phyloP scores from a whole-genome alignment of 2,329 filamentous ascomycete genomes.

The Xylariaceae sp. region DNA sequence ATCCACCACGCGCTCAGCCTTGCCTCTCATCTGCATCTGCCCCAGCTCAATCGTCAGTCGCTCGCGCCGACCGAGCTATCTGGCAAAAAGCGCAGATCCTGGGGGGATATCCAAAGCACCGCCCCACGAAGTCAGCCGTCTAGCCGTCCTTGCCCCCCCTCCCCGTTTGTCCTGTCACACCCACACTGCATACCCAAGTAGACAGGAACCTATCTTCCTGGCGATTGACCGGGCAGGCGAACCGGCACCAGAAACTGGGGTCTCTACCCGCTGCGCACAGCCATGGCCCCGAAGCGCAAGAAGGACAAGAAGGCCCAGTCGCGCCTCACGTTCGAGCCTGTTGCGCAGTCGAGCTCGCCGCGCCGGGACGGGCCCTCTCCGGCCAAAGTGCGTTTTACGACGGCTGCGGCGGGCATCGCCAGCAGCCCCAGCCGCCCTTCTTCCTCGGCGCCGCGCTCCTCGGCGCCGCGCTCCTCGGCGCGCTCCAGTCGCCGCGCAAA shows the following conservation, averaged over 20 bases:
- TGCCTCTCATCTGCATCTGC: no score
- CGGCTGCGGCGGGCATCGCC: no score
- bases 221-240: no score
- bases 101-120: no score
- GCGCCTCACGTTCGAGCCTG: conserved; percentile 25
- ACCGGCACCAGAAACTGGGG: no score
- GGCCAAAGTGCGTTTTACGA: conserved; percentile 22
- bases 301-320: conserved; percentile 19
- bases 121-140: no score
- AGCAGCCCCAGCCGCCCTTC: conserved; percentile 8
- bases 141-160: conserved; percentile 4
- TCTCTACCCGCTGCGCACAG: background rate
- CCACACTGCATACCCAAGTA: no score
- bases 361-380: conserved; percentile 13
- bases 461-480: conserved; percentile 1
- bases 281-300: conserved; percentile 3
- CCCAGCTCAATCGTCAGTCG: no score
- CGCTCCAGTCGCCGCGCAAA: conserved; percentile 4
- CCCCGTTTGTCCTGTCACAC: conserved; percentile 5
- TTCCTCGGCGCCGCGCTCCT: conserved; percentile 3
- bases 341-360: conserved; percentile 13
- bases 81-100: no score
- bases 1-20: no score
- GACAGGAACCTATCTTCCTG: no score
- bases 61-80: no score